Conservation (phyloP, 345 rosid genomes). For the Cochlearia excelsa region DNA sequence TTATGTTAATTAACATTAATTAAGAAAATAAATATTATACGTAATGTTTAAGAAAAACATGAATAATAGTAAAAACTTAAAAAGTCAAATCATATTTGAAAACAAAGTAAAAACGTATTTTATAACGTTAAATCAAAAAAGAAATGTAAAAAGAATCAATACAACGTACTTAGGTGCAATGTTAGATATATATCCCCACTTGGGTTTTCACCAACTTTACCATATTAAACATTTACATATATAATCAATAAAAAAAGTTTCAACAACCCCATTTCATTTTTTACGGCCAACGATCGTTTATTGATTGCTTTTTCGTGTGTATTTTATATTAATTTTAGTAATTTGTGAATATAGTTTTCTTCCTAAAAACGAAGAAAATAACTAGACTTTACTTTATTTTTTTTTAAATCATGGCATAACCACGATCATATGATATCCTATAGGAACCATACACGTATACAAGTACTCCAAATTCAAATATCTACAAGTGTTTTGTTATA, state of each 20-base stretch:
- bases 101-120: conserved; percentile 1
- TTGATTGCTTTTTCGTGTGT: conserved; percentile 15
- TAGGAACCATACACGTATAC: neutral
- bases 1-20: neutral
- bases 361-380: neutral
- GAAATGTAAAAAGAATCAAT: neutral
- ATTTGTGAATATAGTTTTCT: neutral
- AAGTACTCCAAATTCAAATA: too few relatives aligned
- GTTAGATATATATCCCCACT: conserved; percentile 35
- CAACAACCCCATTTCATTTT: conserved; percentile 34
- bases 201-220: conserved; percentile 36
- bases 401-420: conserved; percentile 9
- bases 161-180: conserved; percentile 31
- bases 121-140: conserved; percentile 11
- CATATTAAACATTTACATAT: conserved; percentile 24
- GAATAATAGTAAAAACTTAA: neutral
- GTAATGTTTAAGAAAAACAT: neutral
- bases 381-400: too few relatives aligned
- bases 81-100: conserved; percentile 21
- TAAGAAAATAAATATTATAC: neutral
- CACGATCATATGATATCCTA: neutral
- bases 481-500: neutral
- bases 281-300: conserved; percentile 14
- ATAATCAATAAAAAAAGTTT: conserved; percentile 24
- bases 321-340: neutral